Percentiles rank a stretch among this genome's conserved stretches.
Evolutionary conservation across 1,139 yeast genomes (phyloP).

Genomic region (Meyerozyma elateridarum): DNA sequence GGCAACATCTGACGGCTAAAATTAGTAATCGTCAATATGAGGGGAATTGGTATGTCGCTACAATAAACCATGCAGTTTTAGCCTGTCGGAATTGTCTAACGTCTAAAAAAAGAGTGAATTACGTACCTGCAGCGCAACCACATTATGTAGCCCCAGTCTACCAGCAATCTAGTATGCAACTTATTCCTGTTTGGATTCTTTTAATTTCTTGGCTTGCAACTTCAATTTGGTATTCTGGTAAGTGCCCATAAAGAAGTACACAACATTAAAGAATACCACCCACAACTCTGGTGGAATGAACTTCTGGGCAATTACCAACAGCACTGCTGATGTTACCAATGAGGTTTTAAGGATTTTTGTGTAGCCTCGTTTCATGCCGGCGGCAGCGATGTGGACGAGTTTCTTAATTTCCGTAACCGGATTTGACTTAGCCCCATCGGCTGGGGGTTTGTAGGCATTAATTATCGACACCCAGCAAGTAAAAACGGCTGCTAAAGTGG

Average conservation of each 20-base stretch:
- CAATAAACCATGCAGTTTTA: no score
- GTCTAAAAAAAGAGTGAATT: no score
- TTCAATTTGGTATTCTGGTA: conserved; percentile 69
- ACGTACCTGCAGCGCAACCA: no score
- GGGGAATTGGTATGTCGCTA: no score
- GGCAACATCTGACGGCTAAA: no score
- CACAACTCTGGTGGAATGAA: conserved; percentile 70
- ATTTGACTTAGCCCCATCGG: conserved; percentile 10
- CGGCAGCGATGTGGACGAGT: conserved; percentile 18
- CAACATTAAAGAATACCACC: conserved; percentile 77
- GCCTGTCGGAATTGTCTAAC: no score
- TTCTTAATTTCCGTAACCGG: conserved; percentile 17
- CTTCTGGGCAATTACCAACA: conserved; percentile 69
- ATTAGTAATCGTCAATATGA: no score
- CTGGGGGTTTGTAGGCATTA: conserved; percentile 23
- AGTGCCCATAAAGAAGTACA: conserved; percentile 73
- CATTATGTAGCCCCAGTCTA: no score
- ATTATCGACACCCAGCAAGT: conserved; percentile 52
- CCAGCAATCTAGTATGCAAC: no score
- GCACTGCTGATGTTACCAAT: conserved; percentile 58
- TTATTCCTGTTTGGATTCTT: conserved; percentile 2
- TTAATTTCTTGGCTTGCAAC: conserved; percentile 26
- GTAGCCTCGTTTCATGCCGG: conserved; percentile 48
- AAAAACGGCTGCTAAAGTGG: conserved; percentile 53
- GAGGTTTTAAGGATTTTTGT: conserved; percentile 58